Evolutionary conservation across 768 basidiomycete genomes (phyloP).

Genomic region (Glaciozyma martinii): DNA sequence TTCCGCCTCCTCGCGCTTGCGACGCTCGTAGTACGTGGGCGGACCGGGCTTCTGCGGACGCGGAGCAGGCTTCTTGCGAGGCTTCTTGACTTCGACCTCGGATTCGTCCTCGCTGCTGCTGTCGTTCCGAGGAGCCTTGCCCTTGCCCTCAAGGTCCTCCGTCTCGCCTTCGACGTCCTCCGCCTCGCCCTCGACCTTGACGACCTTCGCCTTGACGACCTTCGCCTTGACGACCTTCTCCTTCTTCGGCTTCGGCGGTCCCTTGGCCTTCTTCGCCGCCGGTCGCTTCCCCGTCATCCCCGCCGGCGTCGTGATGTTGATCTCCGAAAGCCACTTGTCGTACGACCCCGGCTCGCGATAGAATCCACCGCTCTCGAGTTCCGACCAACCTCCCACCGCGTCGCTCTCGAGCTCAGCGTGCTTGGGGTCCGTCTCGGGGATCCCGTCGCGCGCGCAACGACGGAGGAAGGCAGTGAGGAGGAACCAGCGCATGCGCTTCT

Average conservation of each 20-base stretch:
- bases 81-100: too few relatives aligned
- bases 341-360: neutral
- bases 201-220: neutral
- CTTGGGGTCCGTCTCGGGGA: neutral
- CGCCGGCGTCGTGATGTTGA: too few relatives aligned
- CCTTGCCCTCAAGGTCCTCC: neutral
- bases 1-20: conserved; percentile 17
- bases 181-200: neutral
- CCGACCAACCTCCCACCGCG: neutral
- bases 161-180: neutral
- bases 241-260: neutral
- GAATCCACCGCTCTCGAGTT: neutral
- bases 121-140: too few relatives aligned
- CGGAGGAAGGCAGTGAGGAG: conserved; percentile 57
- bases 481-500: conserved; percentile 78
- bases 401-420: neutral
- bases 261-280: neutral
- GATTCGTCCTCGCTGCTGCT: too few relatives aligned
- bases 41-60: too few relatives aligned
- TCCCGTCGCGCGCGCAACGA: conserved; percentile 53
- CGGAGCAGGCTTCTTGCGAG: too few relatives aligned
- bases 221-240: neutral
- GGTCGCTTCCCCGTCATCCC: neutral
- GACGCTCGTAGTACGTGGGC: neutral
- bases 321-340: too few relatives aligned